Conservation (phyloP, 495 filamentous ascomycete genomes). For the Penicillium ochrochloron region DNA sequence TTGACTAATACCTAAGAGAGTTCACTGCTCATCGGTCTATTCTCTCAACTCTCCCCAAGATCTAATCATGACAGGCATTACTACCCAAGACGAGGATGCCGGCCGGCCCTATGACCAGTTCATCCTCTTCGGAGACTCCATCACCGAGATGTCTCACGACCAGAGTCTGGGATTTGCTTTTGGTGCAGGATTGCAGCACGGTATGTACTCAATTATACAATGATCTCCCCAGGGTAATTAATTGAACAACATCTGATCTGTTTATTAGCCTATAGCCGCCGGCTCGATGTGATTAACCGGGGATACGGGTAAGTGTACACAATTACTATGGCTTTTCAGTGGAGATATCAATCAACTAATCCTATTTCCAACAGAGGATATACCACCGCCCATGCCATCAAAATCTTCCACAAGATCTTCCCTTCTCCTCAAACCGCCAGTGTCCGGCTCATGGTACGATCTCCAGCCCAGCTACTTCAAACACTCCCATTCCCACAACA, state of each 20-base stretch:
- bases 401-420: constrained; percentile 62
- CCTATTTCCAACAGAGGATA: constrained; percentile 57
- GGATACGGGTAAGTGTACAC: constrained; percentile 58
- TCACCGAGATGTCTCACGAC: constrained; percentile 66
- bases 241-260: background rate
- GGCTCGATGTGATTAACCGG: constrained; percentile 70
- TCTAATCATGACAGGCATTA: constrained; percentile 9
- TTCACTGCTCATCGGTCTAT: background rate
- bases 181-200: constrained; percentile 69
- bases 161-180: constrained; percentile 70
- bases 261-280: constrained; percentile 60
- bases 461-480: background rate
- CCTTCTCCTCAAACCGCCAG: constrained; percentile 56
- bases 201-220: constrained; percentile 44
- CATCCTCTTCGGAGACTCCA: constrained; percentile 81
- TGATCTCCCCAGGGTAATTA: background rate
- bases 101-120: constrained; percentile 66
- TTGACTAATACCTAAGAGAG: background rate
- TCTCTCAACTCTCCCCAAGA: background rate
- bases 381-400: constrained; percentile 66
- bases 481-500: background rate
- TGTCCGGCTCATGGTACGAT: constrained; percentile 69
- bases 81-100: constrained; percentile 14
- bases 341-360: background rate
- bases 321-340: background rate